These are phyloP conservation scores for Mycena amicta DNA, from an alignment of 768 basidiomycete genomes.

Conservation along the genomic window DNA sequence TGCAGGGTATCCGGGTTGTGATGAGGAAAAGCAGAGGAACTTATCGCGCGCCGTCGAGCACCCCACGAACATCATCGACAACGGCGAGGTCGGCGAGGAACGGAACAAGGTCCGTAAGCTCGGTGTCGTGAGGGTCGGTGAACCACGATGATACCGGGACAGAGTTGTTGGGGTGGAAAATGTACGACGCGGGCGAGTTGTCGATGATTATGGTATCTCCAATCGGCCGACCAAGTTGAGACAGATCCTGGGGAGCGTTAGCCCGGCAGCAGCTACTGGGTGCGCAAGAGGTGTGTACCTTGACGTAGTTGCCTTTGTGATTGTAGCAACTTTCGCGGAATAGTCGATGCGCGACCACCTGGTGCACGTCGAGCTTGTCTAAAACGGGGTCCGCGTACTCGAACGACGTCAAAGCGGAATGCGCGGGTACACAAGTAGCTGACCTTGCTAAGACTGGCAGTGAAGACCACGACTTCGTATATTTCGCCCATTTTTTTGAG, in stretches of 20 bases:
- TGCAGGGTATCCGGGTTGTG: constrained; percentile 25
- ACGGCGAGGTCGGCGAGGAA: constrained; percentile 65
- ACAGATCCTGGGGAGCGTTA: constrained; percentile 56
- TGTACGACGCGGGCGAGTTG: constrained; percentile 78
- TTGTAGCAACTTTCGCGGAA: constrained; percentile 90
- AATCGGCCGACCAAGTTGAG: constrained; percentile 72
- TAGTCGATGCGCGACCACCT: constrained; percentile 73
- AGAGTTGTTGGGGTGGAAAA: constrained; percentile 82
- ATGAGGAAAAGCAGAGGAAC: constrained; percentile 11
- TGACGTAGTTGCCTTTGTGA: constrained; percentile 86
- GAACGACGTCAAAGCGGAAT: background rate
- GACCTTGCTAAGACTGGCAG: constrained; percentile 96
- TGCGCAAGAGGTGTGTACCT: constrained; percentile 43
- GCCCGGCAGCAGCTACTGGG: too few relatives aligned
- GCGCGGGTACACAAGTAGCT: too few relatives aligned
- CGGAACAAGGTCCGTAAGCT: constrained; percentile 68
- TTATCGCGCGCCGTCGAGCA: constrained; percentile 49
- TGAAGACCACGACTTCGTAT: constrained; percentile 97
- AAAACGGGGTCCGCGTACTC: constrained; percentile 86
- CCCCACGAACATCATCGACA: constrained; percentile 67
- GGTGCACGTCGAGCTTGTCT: constrained; percentile 78
- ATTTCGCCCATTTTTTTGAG: constrained; percentile 98
- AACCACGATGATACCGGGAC: constrained; percentile 81
- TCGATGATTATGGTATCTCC: constrained; percentile 74
- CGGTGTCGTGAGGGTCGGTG: constrained; percentile 76